phyloP scores from a whole-genome alignment of 1,284 basidiomycete genomes.

The Farysia itapuensis region DNA sequence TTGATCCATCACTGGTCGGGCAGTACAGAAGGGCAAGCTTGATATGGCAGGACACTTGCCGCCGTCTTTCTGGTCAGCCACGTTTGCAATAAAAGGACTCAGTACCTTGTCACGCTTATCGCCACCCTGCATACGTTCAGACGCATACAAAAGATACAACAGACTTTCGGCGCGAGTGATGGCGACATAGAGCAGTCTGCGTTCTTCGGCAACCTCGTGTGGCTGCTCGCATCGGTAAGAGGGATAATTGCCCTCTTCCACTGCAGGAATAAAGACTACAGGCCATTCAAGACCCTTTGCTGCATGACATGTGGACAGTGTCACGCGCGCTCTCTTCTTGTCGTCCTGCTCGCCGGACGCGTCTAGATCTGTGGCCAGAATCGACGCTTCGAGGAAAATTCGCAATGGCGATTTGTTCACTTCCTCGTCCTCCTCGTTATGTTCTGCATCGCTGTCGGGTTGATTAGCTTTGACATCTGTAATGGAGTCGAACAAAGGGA shows the following conservation, averaged over 20 bases:
- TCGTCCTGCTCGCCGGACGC: slow-evolving; percentile 61
- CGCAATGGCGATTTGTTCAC: slow-evolving; percentile 66
- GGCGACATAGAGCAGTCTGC: slow-evolving; percentile 82
- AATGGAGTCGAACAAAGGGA: too few species aligned
- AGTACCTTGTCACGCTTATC: slow-evolving; percentile 30
- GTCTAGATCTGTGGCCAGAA: slow-evolving; percentile 79
- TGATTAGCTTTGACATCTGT: slow-evolving; percentile 1
- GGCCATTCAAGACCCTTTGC: slow-evolving; percentile 93
- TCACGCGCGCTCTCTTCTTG: slow-evolving; percentile 70
- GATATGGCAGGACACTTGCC: slow-evolving; percentile 9
- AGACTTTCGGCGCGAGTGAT: slow-evolving; percentile 82
- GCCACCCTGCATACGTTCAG: slow-evolving; percentile 33
- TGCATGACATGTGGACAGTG: slow-evolving; percentile 82
- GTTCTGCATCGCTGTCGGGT: slow-evolving; percentile 3
- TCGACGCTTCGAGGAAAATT: slow-evolving; percentile 79
- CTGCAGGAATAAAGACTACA: slow-evolving; percentile 70
- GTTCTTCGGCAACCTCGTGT: slow-evolving; percentile 78
- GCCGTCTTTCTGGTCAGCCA: slow-evolving; percentile 11
- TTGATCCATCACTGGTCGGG: slow-evolving; percentile 12
- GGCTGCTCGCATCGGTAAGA: slow-evolving; percentile 68
- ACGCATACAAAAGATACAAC: slow-evolving; percentile 67
- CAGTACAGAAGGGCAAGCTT: slow-evolving; percentile 16
- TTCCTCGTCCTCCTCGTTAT: slow-evolving; percentile 15
- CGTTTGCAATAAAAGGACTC: slow-evolving; percentile 29
- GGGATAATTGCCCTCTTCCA: slow-evolving; percentile 77